Evolutionary conservation across 371 early-diverging fungal species (phyloP), one percentile per base, ranked within the genome.

Genomic region (Funneliformis caledonium): DNA sequence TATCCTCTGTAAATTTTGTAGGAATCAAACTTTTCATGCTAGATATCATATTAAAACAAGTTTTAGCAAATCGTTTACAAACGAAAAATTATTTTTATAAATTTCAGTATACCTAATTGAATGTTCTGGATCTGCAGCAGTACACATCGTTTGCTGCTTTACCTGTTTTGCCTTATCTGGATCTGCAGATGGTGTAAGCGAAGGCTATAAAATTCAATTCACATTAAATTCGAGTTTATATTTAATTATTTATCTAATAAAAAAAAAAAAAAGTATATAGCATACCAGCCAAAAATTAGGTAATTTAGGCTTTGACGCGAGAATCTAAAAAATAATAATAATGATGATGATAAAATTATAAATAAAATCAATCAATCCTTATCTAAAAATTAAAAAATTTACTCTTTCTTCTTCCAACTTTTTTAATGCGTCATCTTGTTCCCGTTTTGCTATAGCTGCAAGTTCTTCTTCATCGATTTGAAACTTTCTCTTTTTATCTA

Each of bases 221-320:
- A 26, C 26, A 26, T 26, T 26, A 26, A 26, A 26, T 26, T 26
- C 26, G 26, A 26, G 26, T 26, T 26, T 26, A 26, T 26, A 26
- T 26, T 26, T 26, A 26, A 26, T 26, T 26, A 26, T 26, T 26
- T 26, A 26, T 26, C 26, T 26, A 26, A 26, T 14, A 14, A 72
- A 68, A 22, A 43, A 47, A 48, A 26, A 11, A n/a, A 61, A 19
- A 61, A 31, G 56, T 67, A 56, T 77, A 47, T 26, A 33, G 82
- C 87, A 81, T 89, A 94, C 95, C 87, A 94, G 85, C 96, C 96
- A 95, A 82, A 94, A 95, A 78, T 92, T 93, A 8, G 92, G 92
- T 37, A 94, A 82, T 42, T 87, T 88, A 8, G 89, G 85, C 76
- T 93, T 93, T 22, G 88, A 83, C 16, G 85, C 86, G 80, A 89